Conservation (phyloP, 2,329 filamentous ascomycete genomes). For the Microsporum canis region DNA sequence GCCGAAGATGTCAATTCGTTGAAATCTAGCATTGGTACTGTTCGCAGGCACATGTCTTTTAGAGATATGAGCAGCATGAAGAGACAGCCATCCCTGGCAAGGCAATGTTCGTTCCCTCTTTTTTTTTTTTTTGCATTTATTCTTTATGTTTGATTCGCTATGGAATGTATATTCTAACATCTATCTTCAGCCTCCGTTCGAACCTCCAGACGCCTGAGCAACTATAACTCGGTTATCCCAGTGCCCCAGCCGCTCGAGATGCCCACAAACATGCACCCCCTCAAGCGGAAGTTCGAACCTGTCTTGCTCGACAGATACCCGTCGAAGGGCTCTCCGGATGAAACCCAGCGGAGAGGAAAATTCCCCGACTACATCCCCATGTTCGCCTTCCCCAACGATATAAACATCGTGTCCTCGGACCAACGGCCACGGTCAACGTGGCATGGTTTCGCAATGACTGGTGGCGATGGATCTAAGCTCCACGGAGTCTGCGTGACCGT, state of each 20-base stretch:
- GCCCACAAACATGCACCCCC: conserved; percentile 86
- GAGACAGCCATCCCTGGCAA: conserved; percentile 65
- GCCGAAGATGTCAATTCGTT: conserved; percentile 53
- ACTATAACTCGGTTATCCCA: conserved; percentile 97
- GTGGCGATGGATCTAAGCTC: conserved; percentile 78
- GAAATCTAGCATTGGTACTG: conserved; percentile 62
- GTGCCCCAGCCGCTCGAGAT: conserved; percentile 80
- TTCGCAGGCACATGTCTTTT: conserved; percentile 84
- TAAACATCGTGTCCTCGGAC: conserved; percentile 90
- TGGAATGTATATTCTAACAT: conserved; percentile 14
- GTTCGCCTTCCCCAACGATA: conserved; percentile 98
- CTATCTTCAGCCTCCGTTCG: conserved; percentile 51
- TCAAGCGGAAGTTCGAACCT: conserved; percentile 88
- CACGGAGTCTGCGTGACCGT: conserved; percentile 86
- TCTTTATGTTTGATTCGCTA: background rate
- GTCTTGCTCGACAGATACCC: conserved; percentile 93
- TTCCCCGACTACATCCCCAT: conserved; percentile 98
- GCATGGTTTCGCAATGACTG: conserved; percentile 98
- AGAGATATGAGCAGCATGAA: conserved; percentile 92
- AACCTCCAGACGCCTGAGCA: conserved; percentile 80
- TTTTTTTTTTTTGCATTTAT: conserved; percentile 1
- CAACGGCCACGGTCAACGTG: conserved; percentile 90
- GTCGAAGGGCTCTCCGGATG: conserved; percentile 67
- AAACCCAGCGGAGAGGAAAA: conserved; percentile 63
- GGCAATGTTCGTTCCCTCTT: conserved; percentile 52